phyloP scores from a whole-genome alignment of 768 basidiomycete species.

The Coprinopsis marcescibilis region DNA sequence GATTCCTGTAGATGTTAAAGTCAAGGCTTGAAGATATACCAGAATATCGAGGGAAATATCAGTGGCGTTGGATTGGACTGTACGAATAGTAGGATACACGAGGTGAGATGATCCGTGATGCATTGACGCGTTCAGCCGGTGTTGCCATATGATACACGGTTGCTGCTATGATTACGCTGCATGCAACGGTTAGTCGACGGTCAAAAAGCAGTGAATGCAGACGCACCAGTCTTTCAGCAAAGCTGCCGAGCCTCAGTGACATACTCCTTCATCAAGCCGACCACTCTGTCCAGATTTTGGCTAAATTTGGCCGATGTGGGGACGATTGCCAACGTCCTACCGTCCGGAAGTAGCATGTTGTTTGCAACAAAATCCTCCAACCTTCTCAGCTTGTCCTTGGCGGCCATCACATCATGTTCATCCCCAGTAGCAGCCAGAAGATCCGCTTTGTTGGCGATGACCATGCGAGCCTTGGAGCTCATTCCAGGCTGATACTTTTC shows the following conservation, averaged over 20 bases:
- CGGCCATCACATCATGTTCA: slow-evolving; percentile 42
- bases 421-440: slow-evolving; percentile 53
- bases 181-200: no score
- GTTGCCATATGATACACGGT: no score
- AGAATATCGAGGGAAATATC: no score
- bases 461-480: slow-evolving; percentile 69
- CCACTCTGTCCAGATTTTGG: slow-evolving; percentile 70
- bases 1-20: no score
- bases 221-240: not conserved
- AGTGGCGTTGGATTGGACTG: no score
- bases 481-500: slow-evolving; percentile 78
- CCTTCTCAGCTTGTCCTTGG: slow-evolving; percentile 47
- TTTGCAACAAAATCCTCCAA: slow-evolving; percentile 52
- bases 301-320: slow-evolving; percentile 83
- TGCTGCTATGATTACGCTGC: no score
- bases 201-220: not conserved
- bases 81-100: no score
- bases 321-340: slow-evolving; percentile 56
- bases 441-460: slow-evolving; percentile 96
- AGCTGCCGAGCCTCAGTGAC: slow-evolving; percentile 38
- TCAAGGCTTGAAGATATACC: no score
- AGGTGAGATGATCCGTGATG: no score
- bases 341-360: slow-evolving; percentile 34
- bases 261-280: slow-evolving; percentile 61
- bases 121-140: no score